Percentiles rank a stretch among this genome's conserved stretches.
phyloP scores from a whole-genome alignment of 108 stramenopile species.

The Poteriospumella lacustris region DNA sequence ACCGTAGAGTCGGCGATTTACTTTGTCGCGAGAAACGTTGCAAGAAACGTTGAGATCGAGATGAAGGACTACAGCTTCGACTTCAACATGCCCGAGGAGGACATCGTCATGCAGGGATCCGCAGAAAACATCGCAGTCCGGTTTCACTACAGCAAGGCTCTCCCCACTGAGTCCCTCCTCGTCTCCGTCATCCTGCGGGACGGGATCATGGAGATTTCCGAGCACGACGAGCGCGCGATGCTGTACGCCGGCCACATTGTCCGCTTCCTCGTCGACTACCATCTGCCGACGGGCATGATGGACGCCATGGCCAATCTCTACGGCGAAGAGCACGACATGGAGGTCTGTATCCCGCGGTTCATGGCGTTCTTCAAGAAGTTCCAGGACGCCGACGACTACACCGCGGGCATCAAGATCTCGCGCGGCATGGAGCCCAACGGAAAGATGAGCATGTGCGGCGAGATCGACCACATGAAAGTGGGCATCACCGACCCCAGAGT shows the following conservation, averaged over 20 bases:
- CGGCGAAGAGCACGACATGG: slow-evolving; percentile 4
- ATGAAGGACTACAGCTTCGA: no score
- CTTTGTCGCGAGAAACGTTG: no score
- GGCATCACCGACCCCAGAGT: not conserved
- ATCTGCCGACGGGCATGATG: not conserved
- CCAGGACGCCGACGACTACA: slow-evolving; percentile 2
- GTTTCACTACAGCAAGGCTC: no score
- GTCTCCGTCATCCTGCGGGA: no score
- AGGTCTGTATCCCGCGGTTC: not conserved
- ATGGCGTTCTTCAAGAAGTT: not conserved
- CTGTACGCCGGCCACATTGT: not conserved
- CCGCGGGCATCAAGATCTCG: not conserved
- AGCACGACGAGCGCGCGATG: not conserved
- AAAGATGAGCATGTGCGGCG: slow-evolving; percentile 6
- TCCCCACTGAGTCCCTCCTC: no score
- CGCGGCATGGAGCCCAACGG: not conserved
- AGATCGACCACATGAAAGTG: slow-evolving; percentile 19
- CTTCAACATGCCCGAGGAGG: no score
- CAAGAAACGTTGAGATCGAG: no score
- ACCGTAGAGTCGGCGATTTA: no score
- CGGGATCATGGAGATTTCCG: not conserved
- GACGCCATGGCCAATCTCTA: not conserved
- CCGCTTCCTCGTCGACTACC: not conserved
- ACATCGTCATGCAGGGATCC: no score
- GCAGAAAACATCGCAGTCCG: no score